phyloP scores from a whole-genome alignment of 2,329 filamentous ascomycete species.

The Neofusicoccum sp. region DNA sequence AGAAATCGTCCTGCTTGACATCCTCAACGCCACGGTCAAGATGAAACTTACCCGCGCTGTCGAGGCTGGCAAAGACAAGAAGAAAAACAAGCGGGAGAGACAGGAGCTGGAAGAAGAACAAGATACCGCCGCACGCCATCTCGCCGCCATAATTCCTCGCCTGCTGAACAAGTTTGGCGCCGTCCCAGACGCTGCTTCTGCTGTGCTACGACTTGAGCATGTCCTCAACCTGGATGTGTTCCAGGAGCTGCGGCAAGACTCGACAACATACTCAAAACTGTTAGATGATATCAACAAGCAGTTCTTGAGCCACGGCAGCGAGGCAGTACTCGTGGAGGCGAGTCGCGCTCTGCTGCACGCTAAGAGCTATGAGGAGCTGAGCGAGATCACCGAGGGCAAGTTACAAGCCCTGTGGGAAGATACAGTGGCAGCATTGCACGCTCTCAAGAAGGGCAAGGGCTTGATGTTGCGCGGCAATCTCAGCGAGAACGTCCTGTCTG shows the following conservation, averaged over 20 bases:
- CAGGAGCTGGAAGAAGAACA: constrained; percentile 66
- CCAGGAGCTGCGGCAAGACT: constrained; percentile 82
- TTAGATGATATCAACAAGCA: constrained; percentile 92
- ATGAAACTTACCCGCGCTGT: constrained; percentile 64
- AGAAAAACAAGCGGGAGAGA: constrained; percentile 54
- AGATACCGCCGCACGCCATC: constrained; percentile 73
- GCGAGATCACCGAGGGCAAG: constrained; percentile 79
- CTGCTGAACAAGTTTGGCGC: constrained; percentile 92
- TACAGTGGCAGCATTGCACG: constrained; percentile 68
- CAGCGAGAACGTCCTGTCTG: constrained; percentile 61
- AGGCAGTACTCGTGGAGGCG: constrained; percentile 79
- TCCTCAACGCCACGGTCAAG: constrained; percentile 80
- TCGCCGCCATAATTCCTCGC: constrained; percentile 77
- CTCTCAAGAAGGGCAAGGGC: constrained; percentile 66
- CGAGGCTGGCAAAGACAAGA: constrained; percentile 60
- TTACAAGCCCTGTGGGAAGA: constrained; percentile 84
- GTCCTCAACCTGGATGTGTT: constrained; percentile 84
- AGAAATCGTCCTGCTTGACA: constrained; percentile 78
- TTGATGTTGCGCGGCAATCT: constrained; percentile 71
- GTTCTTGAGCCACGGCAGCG: constrained; percentile 88
- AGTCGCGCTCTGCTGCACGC: constrained; percentile 80
- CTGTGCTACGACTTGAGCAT: constrained; percentile 82
- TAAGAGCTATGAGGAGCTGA: constrained; percentile 80
- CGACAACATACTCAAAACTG: constrained; percentile 73
- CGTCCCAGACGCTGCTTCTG: constrained; percentile 79